phyloP scores from a whole-genome alignment of 139 green algal species.

The Eudorina sp. region DNA sequence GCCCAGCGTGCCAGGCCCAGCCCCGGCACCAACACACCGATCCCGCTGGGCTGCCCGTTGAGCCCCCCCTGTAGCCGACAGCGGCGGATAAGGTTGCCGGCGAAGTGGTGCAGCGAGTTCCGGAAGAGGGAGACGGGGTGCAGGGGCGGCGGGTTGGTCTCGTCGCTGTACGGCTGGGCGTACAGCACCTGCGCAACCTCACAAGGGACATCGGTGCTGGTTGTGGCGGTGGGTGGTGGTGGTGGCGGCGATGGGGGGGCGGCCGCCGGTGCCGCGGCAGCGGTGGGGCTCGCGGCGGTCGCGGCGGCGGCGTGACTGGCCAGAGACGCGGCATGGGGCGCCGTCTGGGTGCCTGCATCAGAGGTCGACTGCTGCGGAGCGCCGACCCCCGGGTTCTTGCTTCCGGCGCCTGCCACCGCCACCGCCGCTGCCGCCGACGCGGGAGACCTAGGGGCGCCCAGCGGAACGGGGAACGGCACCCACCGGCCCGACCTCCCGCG shows the following conservation, averaged over 20 bases:
- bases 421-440: too few species aligned
- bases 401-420: background rate
- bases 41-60: background rate
- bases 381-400: too few species aligned
- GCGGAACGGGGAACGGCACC: background rate
- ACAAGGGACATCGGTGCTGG: conserved; percentile 7
- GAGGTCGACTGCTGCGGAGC: too few species aligned
- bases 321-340: background rate
- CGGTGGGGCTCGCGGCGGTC: background rate
- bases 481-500: background rate
- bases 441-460: too few species aligned
- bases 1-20: background rate
- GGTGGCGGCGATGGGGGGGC: background rate
- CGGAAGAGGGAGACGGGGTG: conserved; percentile 33
- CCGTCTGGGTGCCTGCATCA: background rate
- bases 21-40: background rate
- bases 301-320: background rate
- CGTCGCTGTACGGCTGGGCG: conserved; percentile 11
- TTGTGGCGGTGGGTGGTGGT: too few species aligned
- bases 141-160: conserved; percentile 7
- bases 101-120: conserved; percentile 32
- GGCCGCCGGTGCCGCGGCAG: background rate
- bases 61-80: background rate
- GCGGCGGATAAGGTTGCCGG: background rate
- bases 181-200: conserved; percentile 37